phyloP scores from a whole-genome alignment of 2,329 filamentous ascomycete species.

The Talaromyces pinophilus region DNA sequence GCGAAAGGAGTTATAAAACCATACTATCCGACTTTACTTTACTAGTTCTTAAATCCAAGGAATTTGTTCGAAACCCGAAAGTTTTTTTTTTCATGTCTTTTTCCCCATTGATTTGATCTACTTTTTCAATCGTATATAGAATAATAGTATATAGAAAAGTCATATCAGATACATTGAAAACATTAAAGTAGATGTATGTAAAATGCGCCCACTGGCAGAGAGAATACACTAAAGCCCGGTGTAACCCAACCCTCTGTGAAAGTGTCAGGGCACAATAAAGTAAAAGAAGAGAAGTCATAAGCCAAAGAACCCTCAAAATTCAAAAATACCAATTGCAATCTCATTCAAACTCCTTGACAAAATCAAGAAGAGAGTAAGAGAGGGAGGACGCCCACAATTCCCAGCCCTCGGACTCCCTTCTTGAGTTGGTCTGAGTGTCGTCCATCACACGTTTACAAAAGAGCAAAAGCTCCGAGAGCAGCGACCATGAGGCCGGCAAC shows the following conservation, averaged over 20 bases:
- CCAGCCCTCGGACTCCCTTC: neutral
- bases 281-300: constrained; percentile 6
- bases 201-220: constrained; percentile 16
- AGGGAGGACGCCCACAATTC: neutral
- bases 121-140: constrained; percentile 3
- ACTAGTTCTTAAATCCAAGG: neutral
- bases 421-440: neutral
- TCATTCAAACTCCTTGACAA: constrained; percentile 2
- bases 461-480: constrained; percentile 41
- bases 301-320: neutral
- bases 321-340: neutral
- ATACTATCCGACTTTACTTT: neutral
- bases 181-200: constrained; percentile 19
- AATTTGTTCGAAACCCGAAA: neutral
- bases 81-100: constrained; percentile 3
- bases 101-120: neutral
- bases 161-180: constrained; percentile 12
- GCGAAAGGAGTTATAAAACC: neutral
- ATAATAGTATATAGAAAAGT: neutral
- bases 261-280: neutral
- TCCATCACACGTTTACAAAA: constrained; percentile 35
- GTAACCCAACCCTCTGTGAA: neutral
- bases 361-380: neutral
- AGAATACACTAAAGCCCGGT: neutral
- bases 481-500: constrained; percentile 40